A percentile compares a stretch with the other conserved stretches of the same genome.
Conservation (phyloP, 2,329 filamentous ascomycete species). For the Apiospora hydei region DNA sequence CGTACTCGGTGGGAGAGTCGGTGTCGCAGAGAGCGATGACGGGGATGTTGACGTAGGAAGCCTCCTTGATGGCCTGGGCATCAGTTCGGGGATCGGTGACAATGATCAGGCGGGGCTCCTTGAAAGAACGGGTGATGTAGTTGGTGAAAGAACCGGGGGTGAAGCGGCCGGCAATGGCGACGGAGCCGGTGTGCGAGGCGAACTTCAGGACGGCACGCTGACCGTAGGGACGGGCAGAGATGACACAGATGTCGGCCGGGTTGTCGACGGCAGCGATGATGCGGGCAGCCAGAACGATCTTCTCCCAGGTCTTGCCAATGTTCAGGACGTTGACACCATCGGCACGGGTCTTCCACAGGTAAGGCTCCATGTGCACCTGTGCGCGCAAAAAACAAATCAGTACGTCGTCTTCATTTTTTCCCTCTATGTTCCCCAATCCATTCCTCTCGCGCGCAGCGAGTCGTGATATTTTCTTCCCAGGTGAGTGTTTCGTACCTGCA, state of each 20-base stretch:
- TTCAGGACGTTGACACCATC: conserved; percentile 99
- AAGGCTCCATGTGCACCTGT: conserved; percentile 90
- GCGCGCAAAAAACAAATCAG: conserved; percentile 18
- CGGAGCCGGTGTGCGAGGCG: conserved; percentile 96
- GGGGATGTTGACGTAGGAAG: conserved; percentile 99
- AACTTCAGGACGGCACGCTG: conserved; percentile 99
- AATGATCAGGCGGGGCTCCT: conserved; percentile 99
- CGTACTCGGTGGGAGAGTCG: conserved; percentile 99
- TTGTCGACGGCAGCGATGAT: conserved; percentile 99
- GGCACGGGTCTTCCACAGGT: conserved; percentile 99
- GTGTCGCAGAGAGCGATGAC: conserved; percentile 99
- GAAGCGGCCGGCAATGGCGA: conserved; percentile 98
- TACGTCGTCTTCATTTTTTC: neutral
- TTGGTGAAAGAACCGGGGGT: conserved; percentile 99
- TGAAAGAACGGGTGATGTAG: conserved; percentile 99
- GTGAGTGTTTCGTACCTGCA: conserved; percentile 67
- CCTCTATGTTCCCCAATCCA: neutral
- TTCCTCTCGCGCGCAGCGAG: conserved; percentile 3
- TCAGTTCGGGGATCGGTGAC: conserved; percentile 99
- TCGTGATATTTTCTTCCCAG: neutral
- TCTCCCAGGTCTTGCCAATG: conserved; percentile 99
- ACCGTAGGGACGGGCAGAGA: conserved; percentile 99
- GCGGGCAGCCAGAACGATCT: conserved; percentile 71
- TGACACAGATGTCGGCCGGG: conserved; percentile 98
- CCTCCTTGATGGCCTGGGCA: conserved; percentile 99